Percentiles rank a stretch among this genome's conserved stretches.
Conservation (phyloP, 768 basidiomycete genomes). For the Polyporus arcularius region DNA sequence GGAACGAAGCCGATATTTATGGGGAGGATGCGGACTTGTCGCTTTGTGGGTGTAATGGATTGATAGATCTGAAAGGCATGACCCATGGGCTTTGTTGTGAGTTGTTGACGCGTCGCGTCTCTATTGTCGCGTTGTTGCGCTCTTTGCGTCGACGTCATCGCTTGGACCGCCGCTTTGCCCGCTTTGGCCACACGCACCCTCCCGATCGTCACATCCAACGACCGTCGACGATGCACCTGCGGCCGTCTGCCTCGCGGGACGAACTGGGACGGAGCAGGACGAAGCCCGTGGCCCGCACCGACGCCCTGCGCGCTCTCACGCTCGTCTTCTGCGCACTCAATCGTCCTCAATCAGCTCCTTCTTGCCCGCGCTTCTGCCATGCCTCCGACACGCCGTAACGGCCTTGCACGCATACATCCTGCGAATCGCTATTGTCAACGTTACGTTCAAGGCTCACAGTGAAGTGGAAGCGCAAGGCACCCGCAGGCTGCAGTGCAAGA, state of each 20-base stretch:
- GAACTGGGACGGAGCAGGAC: no score
- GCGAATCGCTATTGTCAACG: no score
- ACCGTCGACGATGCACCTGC: neutral
- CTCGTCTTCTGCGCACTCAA: neutral
- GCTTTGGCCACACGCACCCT: no score
- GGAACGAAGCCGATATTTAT: slow-evolving; percentile 12
- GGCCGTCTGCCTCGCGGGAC: no score
- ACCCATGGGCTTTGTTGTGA: slow-evolving; percentile 14
- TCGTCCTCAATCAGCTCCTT: no score
- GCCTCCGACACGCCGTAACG: no score
- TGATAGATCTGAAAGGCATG: slow-evolving; percentile 13
- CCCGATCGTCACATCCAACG: neutral
- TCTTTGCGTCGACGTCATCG: slow-evolving; percentile 3
- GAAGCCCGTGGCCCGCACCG: no score
- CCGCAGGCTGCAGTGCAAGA: no score
- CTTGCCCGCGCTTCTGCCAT: no score
- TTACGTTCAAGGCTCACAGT: no score
- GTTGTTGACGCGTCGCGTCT: slow-evolving; percentile 23
- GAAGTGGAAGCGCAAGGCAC: no score
- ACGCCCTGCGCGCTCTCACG: neutral
- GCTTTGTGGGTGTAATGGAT: slow-evolving; percentile 16
- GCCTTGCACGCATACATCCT: no score
- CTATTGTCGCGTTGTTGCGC: slow-evolving; percentile 8
- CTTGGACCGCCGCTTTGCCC: neutral
- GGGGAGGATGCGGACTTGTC: neutral